Conservation (phyloP, 495 filamentous ascomycete genomes). For the Xylaria intraflava region DNA sequence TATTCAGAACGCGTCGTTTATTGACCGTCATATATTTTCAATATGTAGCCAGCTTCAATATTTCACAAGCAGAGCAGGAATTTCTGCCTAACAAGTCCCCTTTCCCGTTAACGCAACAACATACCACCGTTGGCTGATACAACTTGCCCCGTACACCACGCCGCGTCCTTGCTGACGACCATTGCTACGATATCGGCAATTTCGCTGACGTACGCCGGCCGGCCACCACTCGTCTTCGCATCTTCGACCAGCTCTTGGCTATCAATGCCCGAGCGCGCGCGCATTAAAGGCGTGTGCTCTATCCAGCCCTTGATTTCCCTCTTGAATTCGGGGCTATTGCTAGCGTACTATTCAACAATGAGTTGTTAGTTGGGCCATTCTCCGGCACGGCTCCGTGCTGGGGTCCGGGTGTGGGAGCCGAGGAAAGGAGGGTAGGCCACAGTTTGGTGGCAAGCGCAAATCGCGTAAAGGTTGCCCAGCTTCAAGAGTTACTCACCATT, state of each 20-base stretch:
- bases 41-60: too few relatives aligned
- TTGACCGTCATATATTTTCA: too few relatives aligned
- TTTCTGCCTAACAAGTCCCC: not conserved
- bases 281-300: constrained; percentile 61
- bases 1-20: too few relatives aligned
- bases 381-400: too few relatives aligned
- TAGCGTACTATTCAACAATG: constrained; percentile 9
- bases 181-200: constrained; percentile 81
- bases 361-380: not conserved
- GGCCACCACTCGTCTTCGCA: constrained; percentile 51
- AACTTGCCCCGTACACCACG: constrained; percentile 79
- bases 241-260: constrained; percentile 53
- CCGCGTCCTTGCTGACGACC: constrained; percentile 65
- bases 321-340: constrained; percentile 36
- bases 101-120: constrained; percentile 37
- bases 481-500: constrained; percentile 47
- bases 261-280: constrained; percentile 49
- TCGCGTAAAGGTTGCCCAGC: too few relatives aligned
- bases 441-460: too few relatives aligned
- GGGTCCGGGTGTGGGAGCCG: too few relatives aligned
- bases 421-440: too few relatives aligned
- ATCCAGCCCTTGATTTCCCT: constrained; percentile 45
- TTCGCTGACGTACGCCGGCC: constrained; percentile 66
- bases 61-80: not conserved
- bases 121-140: constrained; percentile 86